Evolutionary conservation across 805 yeast genomes (phyloP), one percentile per base, ranked within the genome.

Genomic region (Jamesozyma lodderae): DNA sequence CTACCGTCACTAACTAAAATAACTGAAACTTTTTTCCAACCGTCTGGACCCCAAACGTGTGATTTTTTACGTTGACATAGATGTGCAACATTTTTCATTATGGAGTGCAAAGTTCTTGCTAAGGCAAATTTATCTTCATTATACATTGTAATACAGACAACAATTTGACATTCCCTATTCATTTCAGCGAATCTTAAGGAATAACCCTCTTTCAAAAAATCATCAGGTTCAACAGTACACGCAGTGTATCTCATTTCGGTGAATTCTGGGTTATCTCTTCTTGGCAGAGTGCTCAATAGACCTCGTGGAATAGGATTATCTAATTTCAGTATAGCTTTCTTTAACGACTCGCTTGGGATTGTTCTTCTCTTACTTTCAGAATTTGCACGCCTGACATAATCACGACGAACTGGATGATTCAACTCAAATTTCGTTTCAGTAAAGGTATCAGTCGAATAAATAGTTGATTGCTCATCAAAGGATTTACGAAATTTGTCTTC

Each of bases 161-260:
- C 87, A 27, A 92, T 66, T 63, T 94, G 97, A 21, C 92, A 90
- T 52, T 87, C 96, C 57, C 98, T 77, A 47, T 83, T 85, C 56
- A 77, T 73, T 46, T 85, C 90, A 6, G 85, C 81, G 7, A 94
- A 82, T 50, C 98, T 73, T 36, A 92, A 65, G 2, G 88, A 79
- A 62, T 88, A 92, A 0, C 97, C 97, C 34, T 74, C 75, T 3
- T 66, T 69, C 14, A 75, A 74, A 55, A 84, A 92, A 25, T 82
- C 81, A 60, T 88, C 92, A 2, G 98, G 95, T 40, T 82, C 88
- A 1, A 94, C 72, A 1, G 99, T 92, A 55, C 95, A 88, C 0
- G 98, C 99, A 0, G 97, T 85, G 60, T 92, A 92, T 48, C 96
- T 79, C 96, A 92, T 88, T 62, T 85, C 85, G 13, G 92, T 79